phyloP scores from a whole-genome alignment of 139 green algal genomes.

The Chlorella sorokiniana region DNA sequence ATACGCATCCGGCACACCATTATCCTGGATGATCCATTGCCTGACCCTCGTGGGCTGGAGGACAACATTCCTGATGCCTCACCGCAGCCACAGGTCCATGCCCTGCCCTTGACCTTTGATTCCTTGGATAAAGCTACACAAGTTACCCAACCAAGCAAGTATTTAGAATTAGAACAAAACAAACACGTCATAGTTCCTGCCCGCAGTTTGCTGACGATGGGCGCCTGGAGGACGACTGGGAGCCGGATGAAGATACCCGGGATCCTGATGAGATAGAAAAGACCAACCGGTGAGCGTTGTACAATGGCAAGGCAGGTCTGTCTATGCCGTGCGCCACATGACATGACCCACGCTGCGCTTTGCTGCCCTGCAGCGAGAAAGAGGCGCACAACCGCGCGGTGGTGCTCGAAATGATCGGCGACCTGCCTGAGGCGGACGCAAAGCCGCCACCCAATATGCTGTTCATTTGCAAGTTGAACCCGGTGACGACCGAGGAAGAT shows the following conservation, averaged over 20 bases:
- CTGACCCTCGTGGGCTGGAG: slow-evolving; percentile 82
- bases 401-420: slow-evolving; percentile 98
- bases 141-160: too few species aligned
- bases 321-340: too few species aligned
- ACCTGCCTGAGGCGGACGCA: slow-evolving; percentile 90
- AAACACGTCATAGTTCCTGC: too few species aligned
- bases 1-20: slow-evolving; percentile 95
- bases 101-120: neutral
- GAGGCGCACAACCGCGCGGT: slow-evolving; percentile 91
- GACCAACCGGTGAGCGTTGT: slow-evolving; percentile 35
- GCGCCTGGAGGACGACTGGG: slow-evolving; percentile 96
- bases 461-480: slow-evolving; percentile 99
- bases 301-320: too few species aligned
- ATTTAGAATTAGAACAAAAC: too few species aligned
- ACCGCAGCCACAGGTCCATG: slow-evolving; percentile 63
- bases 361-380: slow-evolving; percentile 43
- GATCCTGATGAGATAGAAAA: slow-evolving; percentile 85
- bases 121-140: neutral
- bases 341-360: neutral
- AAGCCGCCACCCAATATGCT: slow-evolving; percentile 94
- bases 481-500: slow-evolving; percentile 92
- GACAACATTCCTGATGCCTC: slow-evolving; percentile 84
- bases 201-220: slow-evolving; percentile 69
- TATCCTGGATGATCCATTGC: slow-evolving; percentile 96
- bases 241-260: slow-evolving; percentile 73